phyloP scores from a whole-genome alignment of 2,329 filamentous ascomycete genomes.

The Phaeosphaeriaceae sp. region DNA sequence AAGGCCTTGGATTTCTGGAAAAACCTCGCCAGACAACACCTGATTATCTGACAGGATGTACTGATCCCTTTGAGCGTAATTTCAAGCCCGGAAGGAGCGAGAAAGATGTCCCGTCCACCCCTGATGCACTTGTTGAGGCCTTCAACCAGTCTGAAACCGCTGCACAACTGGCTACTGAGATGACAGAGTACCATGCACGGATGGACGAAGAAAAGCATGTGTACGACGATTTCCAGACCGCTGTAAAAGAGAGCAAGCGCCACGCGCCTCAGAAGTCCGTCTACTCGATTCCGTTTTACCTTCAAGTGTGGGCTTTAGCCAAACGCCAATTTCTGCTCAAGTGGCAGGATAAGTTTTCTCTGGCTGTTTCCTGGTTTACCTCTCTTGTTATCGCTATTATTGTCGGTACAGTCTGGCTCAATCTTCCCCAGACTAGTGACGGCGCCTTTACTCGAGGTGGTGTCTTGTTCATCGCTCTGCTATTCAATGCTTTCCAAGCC shows the following conservation, averaged over 20 bases:
- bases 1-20: conserved; percentile 74
- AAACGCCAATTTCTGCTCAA: conserved; percentile 85
- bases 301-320: conserved; percentile 83
- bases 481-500: conserved; percentile 89
- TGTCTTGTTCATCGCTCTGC: conserved; percentile 77
- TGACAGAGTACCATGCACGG: conserved; percentile 69
- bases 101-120: conserved; percentile 70
- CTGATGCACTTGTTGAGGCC: conserved; percentile 70
- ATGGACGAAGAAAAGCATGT: conserved; percentile 70
- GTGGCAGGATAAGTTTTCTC: conserved; percentile 82
- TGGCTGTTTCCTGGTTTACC: conserved; percentile 74
- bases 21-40: conserved; percentile 80
- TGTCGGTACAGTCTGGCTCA: conserved; percentile 78
- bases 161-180: conserved; percentile 66
- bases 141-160: conserved; percentile 71
- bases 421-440: conserved; percentile 67
- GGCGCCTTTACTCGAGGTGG: conserved; percentile 83
- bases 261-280: conserved; percentile 75
- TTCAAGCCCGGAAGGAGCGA: conserved; percentile 72
- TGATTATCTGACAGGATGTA: conserved; percentile 82
- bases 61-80: conserved; percentile 81
- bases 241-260: conserved; percentile 79
- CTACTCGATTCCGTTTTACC: conserved; percentile 81
- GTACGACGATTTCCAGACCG: conserved; percentile 77
- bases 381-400: conserved; percentile 78